Evolutionary conservation across 345 rosid species (phyloP), one percentile per base, ranked within the genome.

Genomic region (Pistacia vera): DNA sequence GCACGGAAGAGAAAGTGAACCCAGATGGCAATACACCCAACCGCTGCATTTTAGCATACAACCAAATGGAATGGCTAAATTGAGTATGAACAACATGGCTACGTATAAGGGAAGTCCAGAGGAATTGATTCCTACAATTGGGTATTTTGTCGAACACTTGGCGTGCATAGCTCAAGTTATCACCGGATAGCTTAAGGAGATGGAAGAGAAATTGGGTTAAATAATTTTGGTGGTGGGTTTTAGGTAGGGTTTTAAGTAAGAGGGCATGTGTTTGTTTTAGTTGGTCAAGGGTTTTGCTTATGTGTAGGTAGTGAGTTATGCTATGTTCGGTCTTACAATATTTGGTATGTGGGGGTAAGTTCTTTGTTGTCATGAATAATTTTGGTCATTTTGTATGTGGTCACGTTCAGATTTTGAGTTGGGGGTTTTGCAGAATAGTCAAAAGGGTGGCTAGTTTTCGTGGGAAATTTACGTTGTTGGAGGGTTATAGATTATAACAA

Each of bases 1-100:
- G 90, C 61, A 91, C 84, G 28, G 90, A 85, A 70, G 95, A 91
- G 88, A 91, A 86, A 69, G 90, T 87, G 69, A 83, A 85, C 74
- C 85, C 86, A 54, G 87, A 70, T 0, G 87, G 86, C 0, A 61
- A 67, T 22, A 86, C 72, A 7, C 86, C 87, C 1, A 62, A 58
- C 66, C 59, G 65, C 28, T 83, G 92, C 78, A 81, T 70, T 72
- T 64, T 51, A 44, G 73, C 79, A 8, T 81, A 79, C 44, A 85
- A 63, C 17, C 75, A n/a, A 20, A 86, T 70, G 30, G 86, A 78
- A 11, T 54, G 66, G 62, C 49, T 72, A 16, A 81, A 81, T 3
- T 72, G 78, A 56, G 71, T 62, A 20, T 74, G 56, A 64, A 52
- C 33, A 28, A 83, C 86, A 58, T 83, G 80, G 75, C 66, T 59